phyloP scores from a whole-genome alignment of 768 basidiomycete genomes.

The Butyriboletus loyo region DNA sequence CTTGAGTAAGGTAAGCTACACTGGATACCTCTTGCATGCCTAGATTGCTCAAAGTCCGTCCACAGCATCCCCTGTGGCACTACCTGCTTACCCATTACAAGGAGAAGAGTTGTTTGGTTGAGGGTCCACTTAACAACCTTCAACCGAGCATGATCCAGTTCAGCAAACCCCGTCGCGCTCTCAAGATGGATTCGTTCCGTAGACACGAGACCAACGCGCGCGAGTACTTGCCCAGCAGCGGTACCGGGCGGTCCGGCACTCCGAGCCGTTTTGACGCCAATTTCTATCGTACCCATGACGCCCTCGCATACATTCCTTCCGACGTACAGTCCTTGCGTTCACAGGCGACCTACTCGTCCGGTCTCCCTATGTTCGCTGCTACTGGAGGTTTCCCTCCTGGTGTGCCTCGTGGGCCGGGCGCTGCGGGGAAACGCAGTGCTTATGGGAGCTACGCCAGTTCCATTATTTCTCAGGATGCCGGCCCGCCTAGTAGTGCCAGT shows the following conservation, averaged over 20 bases:
- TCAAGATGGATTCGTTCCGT: conserved; percentile 93
- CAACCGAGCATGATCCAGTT: conserved; percentile 99
- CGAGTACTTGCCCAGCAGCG: conserved; percentile 55
- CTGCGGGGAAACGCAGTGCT: conserved; percentile 69
- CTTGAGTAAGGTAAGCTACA: conserved; percentile 80
- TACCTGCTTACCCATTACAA: conserved; percentile 98
- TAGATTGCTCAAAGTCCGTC: conserved; percentile 2
- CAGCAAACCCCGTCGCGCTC: conserved; percentile 90
- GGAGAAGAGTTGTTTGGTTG: conserved; percentile 89
- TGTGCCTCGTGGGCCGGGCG: conserved; percentile 54
- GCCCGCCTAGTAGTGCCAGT: conserved; percentile 56
- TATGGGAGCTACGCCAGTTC: conserved; percentile 85
- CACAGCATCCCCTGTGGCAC: conserved; percentile 96
- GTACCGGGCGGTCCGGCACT: conserved; percentile 69
- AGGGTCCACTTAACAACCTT: conserved; percentile 93
- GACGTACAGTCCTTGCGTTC: conserved; percentile 95
- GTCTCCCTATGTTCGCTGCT: conserved; percentile 78
- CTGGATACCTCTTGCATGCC: conserved; percentile 5
- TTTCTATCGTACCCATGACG: conserved; percentile 95
- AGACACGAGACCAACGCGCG: conserved; percentile 89
- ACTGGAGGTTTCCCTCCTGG: conserved; percentile 69
- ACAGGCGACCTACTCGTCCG: conserved; percentile 93
- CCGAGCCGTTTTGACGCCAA: conserved; percentile 93
- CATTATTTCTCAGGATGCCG: conserved; percentile 89
- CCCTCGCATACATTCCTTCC: conserved; percentile 89